Conservation (phyloP, 2,329 filamentous ascomycete species). For the Ophioceras dolichostomum region DNA sequence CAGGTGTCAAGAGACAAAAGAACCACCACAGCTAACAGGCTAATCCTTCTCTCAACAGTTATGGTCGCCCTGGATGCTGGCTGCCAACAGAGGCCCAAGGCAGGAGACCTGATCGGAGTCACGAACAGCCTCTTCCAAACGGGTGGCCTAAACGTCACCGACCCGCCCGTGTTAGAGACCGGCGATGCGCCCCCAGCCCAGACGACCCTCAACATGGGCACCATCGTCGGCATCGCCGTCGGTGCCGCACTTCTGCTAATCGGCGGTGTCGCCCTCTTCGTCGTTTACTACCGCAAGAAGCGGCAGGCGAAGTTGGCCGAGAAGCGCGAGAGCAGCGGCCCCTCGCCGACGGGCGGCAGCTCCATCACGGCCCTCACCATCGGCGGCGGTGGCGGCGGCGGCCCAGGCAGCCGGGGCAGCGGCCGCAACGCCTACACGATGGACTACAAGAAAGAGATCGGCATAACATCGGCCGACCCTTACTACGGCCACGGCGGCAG, state of each 20-base stretch:
- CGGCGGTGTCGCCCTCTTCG: constrained; percentile 28
- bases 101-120: constrained; percentile 25
- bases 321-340: constrained; percentile 7
- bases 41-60: constrained; percentile 26
- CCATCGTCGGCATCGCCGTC: constrained; percentile 40
- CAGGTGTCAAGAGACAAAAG: no score
- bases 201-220: constrained; percentile 26
- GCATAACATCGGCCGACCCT: not conserved
- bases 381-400: constrained; percentile 6
- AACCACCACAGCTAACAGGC: constrained; percentile 3
- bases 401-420: constrained; percentile 6
- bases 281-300: constrained; percentile 34
- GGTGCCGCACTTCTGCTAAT: constrained; percentile 30
- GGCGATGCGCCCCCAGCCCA: constrained; percentile 9
- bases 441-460: constrained; percentile 16
- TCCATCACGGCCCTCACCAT: constrained; percentile 12
- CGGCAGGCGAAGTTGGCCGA: constrained; percentile 17
- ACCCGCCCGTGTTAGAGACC: constrained; percentile 13
- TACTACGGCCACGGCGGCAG: constrained; percentile 9
- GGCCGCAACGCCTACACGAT: constrained; percentile 13
- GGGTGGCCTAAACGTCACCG: constrained; percentile 25
- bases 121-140: constrained; percentile 29
- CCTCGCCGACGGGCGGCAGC: constrained; percentile 9
- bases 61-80: constrained; percentile 33
- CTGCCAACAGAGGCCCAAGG: constrained; percentile 28